A percentile compares a stretch with the other conserved stretches of the same genome.
Evolutionary conservation across 305 asterid species (phyloP).

Genomic region (Fraxinus baroniana): DNA sequence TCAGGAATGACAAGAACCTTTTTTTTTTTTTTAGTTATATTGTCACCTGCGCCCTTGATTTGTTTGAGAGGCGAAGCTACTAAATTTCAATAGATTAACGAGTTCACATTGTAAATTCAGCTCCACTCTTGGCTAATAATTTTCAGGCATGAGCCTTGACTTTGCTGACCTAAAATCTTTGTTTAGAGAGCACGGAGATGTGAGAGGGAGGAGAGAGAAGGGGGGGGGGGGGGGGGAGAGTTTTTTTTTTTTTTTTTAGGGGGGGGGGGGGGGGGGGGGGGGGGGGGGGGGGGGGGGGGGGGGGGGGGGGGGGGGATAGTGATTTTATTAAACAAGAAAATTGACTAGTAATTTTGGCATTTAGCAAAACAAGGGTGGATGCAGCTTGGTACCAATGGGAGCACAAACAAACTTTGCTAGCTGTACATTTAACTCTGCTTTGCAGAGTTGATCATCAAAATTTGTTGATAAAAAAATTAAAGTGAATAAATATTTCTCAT

Average conservation of each 20-base stretch:
- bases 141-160: background rate
- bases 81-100: background rate
- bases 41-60: background rate
- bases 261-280: no score
- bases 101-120: background rate
- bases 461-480: constrained; percentile 4
- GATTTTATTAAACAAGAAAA: background rate
- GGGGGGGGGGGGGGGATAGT: background rate
- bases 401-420: background rate
- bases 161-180: background rate
- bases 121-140: background rate
- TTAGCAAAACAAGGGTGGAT: background rate
- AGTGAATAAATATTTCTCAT: background rate
- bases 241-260: no score
- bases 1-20: background rate
- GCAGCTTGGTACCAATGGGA: background rate
- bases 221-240: no score
- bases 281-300: no score
- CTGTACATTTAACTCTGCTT: background rate
- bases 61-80: background rate
- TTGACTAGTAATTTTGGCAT: background rate
- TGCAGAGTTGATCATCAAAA: background rate
- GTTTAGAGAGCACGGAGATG: background rate
- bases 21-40: background rate
- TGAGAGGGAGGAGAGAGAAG: no score